Evolutionary conservation across 305 asterid genomes (phyloP).

Genomic region (Rubia peregrina): DNA sequence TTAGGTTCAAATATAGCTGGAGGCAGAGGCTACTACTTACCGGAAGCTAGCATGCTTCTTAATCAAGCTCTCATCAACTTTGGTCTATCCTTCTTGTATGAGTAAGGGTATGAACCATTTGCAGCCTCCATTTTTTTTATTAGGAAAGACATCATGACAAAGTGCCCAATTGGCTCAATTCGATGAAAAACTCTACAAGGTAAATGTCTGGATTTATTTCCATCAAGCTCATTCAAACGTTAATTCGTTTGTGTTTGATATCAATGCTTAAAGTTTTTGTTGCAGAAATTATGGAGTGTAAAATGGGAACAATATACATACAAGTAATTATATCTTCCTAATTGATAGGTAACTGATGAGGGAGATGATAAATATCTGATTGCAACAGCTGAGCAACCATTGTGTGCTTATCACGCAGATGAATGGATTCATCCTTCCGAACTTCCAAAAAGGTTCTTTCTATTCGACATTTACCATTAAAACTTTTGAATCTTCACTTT

Average conservation of each 20-base stretch:
- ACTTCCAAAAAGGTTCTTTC: slow-evolving; percentile 62
- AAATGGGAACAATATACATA: background rate
- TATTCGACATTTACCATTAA: background rate
- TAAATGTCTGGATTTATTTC: slow-evolving; percentile 14
- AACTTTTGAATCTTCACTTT: background rate
- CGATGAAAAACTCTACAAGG: slow-evolving; percentile 98
- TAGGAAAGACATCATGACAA: slow-evolving; percentile 89
- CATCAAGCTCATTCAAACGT: background rate
- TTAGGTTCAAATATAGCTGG: slow-evolving; percentile 26
- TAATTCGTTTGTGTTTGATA: background rate
- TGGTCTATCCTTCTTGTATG: slow-evolving; percentile 29
- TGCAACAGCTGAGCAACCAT: slow-evolving; percentile 95
- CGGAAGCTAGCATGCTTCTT: slow-evolving; percentile 75
- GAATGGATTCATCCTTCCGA: slow-evolving; percentile 95
- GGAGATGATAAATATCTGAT: slow-evolving; percentile 78
- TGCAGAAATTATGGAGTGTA: background rate
- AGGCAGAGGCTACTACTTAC: slow-evolving; percentile 85
- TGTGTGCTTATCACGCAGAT: slow-evolving; percentile 88
- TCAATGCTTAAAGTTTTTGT: background rate
- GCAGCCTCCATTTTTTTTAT: slow-evolving; percentile 90
- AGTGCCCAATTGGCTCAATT: slow-evolving; percentile 93
- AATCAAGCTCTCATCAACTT: slow-evolving; percentile 75
- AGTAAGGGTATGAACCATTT: slow-evolving; percentile 49
- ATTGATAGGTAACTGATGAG: slow-evolving; percentile 77
- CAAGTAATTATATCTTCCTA: background rate